These are phyloP conservation scores for Cerioporus squamosus DNA, from an alignment of 1,284 basidiomycete genomes.

Conservation along the genomic window DNA sequence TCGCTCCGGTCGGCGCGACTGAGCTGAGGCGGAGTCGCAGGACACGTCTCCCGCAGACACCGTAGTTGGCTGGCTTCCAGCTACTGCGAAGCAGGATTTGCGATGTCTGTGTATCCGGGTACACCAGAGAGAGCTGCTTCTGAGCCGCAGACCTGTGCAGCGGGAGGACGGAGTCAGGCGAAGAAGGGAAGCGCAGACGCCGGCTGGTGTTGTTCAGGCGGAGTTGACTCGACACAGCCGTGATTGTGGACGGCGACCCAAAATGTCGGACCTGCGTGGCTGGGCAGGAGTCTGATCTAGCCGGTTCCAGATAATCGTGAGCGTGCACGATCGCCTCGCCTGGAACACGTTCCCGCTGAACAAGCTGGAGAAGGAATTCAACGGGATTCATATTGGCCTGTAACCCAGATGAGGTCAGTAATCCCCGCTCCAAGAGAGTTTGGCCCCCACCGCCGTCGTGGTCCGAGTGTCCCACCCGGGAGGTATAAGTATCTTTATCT, in stretches of 20 bases:
- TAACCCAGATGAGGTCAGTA: constrained; percentile 18
- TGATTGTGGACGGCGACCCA: no score
- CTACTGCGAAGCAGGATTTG: background rate
- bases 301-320: constrained; percentile 19
- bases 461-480: constrained; percentile 20
- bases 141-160: background rate
- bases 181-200: background rate
- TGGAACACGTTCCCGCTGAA: constrained; percentile 28
- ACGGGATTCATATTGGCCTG: constrained; percentile 21
- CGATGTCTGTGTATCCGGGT: background rate
- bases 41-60: constrained; percentile 5
- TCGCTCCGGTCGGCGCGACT: constrained; percentile 7
- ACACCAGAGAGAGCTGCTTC: background rate
- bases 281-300: constrained; percentile 24
- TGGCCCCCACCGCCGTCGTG: constrained; percentile 22
- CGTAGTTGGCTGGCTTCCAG: background rate
- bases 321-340: constrained; percentile 25
- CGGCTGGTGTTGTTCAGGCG: background rate
- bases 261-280: background rate
- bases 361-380: constrained; percentile 20
- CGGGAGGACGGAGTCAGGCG: background rate
- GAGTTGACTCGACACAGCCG: no score
- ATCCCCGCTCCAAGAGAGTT: constrained; percentile 23
- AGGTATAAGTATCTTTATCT: constrained; percentile 28
- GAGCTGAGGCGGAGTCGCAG: constrained; percentile 8